phyloP scores from a whole-genome alignment of 2,329 filamentous ascomycete genomes.

The Drechslerella coelobrocha region DNA sequence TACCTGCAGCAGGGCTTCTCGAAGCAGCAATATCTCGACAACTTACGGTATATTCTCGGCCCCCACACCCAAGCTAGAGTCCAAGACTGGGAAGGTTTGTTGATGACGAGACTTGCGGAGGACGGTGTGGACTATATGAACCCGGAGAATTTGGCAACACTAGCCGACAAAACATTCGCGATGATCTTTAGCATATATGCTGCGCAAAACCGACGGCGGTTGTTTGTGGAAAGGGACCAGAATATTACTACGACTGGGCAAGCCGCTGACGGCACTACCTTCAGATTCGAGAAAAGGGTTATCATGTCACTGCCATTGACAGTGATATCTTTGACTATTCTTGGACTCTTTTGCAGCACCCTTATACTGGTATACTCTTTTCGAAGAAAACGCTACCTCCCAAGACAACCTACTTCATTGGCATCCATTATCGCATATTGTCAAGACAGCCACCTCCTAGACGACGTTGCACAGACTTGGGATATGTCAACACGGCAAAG shows the following conservation, averaged over 20 bases:
- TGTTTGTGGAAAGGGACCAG: not conserved
- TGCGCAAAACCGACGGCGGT: conserved; percentile 6
- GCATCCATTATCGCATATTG: conserved; percentile 24
- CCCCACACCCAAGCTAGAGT: not conserved
- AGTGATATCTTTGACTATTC: conserved; percentile 11
- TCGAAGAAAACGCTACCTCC: conserved; percentile 19
- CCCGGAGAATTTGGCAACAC: not conserved
- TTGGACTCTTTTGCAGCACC: conserved; percentile 16
- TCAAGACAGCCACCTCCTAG: conserved; percentile 15
- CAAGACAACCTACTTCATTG: conserved; percentile 20
- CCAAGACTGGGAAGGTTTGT: conserved; percentile 19
- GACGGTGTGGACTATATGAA: conserved; percentile 1
- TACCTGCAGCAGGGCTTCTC: conserved; percentile 5
- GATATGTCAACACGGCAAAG: conserved; percentile 4
- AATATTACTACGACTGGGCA: too few species aligned
- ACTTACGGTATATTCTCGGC: not conserved
- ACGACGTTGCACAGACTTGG: conserved; percentile 18
- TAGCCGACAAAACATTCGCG: conserved; percentile 12
- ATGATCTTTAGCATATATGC: conserved; percentile 20
- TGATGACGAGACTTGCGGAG: conserved; percentile 21
- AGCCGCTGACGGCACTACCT: not conserved
- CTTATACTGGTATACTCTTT: conserved; percentile 14
- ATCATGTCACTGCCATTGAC: conserved; percentile 16
- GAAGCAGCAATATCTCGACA: not conserved
- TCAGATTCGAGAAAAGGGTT: conserved; percentile 16